A percentile compares a stretch with the other conserved stretches of the same genome.
Evolutionary conservation across 1,284 basidiomycete genomes (phyloP).

Genomic region (Garcileccinum viscosum): DNA sequence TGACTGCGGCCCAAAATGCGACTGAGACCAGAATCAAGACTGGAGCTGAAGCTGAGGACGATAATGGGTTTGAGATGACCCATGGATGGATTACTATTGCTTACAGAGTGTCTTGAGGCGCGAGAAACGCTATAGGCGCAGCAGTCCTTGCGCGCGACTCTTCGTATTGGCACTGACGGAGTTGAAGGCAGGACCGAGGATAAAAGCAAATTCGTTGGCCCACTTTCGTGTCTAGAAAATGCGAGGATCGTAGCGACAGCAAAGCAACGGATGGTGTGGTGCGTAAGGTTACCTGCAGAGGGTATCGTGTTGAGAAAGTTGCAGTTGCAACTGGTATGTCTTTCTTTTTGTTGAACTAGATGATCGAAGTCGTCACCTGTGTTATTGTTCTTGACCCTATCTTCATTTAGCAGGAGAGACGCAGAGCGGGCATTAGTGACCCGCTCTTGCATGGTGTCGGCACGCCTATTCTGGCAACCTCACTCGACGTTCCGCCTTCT

Average conservation of each 20-base stretch:
- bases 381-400: not conserved
- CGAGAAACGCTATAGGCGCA: slow-evolving; percentile 19
- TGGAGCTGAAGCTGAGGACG: not conserved
- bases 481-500: slow-evolving; percentile 29
- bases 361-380: not conserved
- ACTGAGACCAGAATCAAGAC: not conserved
- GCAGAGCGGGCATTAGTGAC: slow-evolving; percentile 32
- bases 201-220: slow-evolving; percentile 29
- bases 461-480: slow-evolving; percentile 13
- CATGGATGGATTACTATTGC: slow-evolving; percentile 32
- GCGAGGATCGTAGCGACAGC: slow-evolving; percentile 24
- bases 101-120: slow-evolving; percentile 31
- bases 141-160: slow-evolving; percentile 7
- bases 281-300: slow-evolving; percentile 35
- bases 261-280: slow-evolving; percentile 10
- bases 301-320: slow-evolving; percentile 54
- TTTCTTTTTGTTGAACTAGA: not conserved
- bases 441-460: not conserved
- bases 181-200: not conserved
- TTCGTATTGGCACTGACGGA: slow-evolving; percentile 18
- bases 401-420: slow-evolving; percentile 42
- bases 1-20: not conserved
- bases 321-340: slow-evolving; percentile 50
- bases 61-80: slow-evolving; percentile 30
- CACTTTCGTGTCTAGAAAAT: slow-evolving; percentile 35